Conservation (phyloP, 2,329 filamentous ascomycete genomes). For the Penicillium sp. region DNA sequence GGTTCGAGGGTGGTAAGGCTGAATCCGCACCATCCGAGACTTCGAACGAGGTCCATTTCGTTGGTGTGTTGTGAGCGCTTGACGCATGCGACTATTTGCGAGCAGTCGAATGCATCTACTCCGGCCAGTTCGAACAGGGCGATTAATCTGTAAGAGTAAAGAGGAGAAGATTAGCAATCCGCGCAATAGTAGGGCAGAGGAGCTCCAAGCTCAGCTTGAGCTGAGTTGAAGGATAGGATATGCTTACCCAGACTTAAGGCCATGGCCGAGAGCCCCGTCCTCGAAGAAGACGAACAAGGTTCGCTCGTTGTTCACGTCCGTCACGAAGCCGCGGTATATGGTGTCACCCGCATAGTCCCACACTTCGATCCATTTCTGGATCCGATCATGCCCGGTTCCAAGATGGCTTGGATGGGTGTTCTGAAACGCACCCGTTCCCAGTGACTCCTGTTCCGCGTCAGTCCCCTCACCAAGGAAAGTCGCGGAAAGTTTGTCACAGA, state of each 20-base stretch:
- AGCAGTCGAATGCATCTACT: conserved; percentile 71
- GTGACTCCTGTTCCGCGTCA: conserved; percentile 75
- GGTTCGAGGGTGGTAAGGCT: conserved; percentile 78
- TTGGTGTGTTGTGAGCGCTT: conserved; percentile 69
- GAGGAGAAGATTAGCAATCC: background rate
- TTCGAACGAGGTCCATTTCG: conserved; percentile 71
- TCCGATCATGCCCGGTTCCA: conserved; percentile 24
- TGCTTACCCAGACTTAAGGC: conserved; percentile 83
- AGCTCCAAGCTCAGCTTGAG: too few species aligned
- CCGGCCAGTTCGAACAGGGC: conserved; percentile 87
- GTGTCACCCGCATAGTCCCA: conserved; percentile 81
- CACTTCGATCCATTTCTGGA: conserved; percentile 44
- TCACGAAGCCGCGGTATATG: conserved; percentile 84
- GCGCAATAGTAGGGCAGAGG: too few species aligned
- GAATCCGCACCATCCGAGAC: conserved; percentile 92
- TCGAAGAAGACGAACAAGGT: conserved; percentile 90
- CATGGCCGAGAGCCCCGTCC: conserved; percentile 69
- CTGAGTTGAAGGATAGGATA: background rate
- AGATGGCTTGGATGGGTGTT: conserved; percentile 35
- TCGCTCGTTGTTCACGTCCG: conserved; percentile 70
- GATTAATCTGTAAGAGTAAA: conserved; percentile 68
- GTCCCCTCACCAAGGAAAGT: conserved; percentile 97
- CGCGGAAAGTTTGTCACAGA: conserved; percentile 92
- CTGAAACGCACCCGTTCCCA: conserved; percentile 75
- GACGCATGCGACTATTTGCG: conserved; percentile 77